Conservation (phyloP, 768 basidiomycete species). For the Hygrophorus pudorinus region DNA sequence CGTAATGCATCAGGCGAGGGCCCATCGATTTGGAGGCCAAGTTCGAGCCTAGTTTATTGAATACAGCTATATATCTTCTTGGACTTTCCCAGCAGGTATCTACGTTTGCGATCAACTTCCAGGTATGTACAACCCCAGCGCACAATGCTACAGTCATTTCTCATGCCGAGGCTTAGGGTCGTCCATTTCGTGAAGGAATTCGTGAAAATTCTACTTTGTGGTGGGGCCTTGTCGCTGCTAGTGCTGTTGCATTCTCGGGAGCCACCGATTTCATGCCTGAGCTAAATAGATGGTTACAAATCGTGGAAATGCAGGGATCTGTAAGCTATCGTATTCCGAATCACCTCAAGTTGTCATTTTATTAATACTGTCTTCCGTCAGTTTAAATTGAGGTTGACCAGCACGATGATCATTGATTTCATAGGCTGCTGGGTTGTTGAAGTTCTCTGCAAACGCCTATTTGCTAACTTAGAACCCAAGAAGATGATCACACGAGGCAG, state of each 20-base stretch:
- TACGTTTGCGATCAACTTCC: slow-evolving; percentile 98
- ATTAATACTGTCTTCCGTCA: slow-evolving; percentile 19
- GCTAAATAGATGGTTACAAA: slow-evolving; percentile 91
- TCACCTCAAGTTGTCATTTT: neutral
- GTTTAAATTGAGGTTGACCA: slow-evolving; percentile 79
- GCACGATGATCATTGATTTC: slow-evolving; percentile 83
- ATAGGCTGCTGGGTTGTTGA: slow-evolving; percentile 83
- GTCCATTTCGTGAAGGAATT: slow-evolving; percentile 97
- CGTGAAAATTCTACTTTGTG: slow-evolving; percentile 90
- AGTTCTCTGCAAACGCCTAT: slow-evolving; percentile 69
- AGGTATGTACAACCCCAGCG: slow-evolving; percentile 30
- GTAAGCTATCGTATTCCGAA: slow-evolving; percentile 37
- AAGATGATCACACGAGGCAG: slow-evolving; percentile 75
- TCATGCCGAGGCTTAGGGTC: slow-evolving; percentile 43
- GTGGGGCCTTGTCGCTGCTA: slow-evolving; percentile 86
- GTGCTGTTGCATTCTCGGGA: slow-evolving; percentile 85
- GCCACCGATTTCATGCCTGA: slow-evolving; percentile 94
- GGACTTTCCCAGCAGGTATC: slow-evolving; percentile 97
- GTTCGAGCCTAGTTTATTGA: slow-evolving; percentile 89
- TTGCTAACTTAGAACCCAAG: slow-evolving; percentile 84
- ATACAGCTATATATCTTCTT: slow-evolving; percentile 94
- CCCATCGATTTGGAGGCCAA: slow-evolving; percentile 90
- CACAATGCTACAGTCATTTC: neutral
- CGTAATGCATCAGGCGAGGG: slow-evolving; percentile 36
- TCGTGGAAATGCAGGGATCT: slow-evolving; percentile 74